Base-by-base conservation (phyloP, 2,329 filamentous ascomycete genomes). In the Fusarium dlaminii region DNA sequence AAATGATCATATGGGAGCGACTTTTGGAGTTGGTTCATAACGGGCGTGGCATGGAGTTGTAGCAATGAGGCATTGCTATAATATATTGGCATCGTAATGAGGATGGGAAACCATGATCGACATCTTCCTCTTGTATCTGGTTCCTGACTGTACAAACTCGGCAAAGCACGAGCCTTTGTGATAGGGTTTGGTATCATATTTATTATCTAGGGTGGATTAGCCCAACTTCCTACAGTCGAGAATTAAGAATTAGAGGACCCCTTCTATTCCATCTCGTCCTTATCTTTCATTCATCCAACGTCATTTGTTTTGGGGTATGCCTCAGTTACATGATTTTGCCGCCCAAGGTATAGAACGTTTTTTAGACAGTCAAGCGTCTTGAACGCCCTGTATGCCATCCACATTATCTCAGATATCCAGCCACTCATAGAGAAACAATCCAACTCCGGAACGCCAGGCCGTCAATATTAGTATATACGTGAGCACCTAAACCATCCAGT, bases 381-480 rank as follows among this genome's bases (percentile, higher is more conserved):
- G 27, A 42, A 39, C 40, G 72, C 46, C 39, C 45, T 51, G 34
- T 55, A 66, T 55, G 63, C 52, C 58, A 63, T 68, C 67, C 56
- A 66, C 40, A 74, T 72, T 73, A 75, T 62, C 34, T 61, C 58
- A 72, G 54, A 69, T 56, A 51, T 66, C 51, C 40, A 42, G 48
- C 59, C 48, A 42, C 42, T 52, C 58, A 34, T 24, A 62, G 42
- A 42, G 30, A 58, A 68, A 73, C 55, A 66, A 66, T 66, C 56
- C 68, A 74, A 75, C 61, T 66, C 72, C 72, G 32, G 63, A 77
- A 78, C 76, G 72, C 76, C 76, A 77, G 68, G 76, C 69, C 76
- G 71, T 77, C 48, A 74, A 67, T 62, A 75, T 75, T 73, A 75
- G 63, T 72, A 76, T 77, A 67, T 72, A 69, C 71, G 46, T 68